Evolutionary conservation across 2,329 filamentous ascomycete species (phyloP), one percentile per base, ranked within the genome.

Genomic region (Plectosphaerella cucumerina): DNA sequence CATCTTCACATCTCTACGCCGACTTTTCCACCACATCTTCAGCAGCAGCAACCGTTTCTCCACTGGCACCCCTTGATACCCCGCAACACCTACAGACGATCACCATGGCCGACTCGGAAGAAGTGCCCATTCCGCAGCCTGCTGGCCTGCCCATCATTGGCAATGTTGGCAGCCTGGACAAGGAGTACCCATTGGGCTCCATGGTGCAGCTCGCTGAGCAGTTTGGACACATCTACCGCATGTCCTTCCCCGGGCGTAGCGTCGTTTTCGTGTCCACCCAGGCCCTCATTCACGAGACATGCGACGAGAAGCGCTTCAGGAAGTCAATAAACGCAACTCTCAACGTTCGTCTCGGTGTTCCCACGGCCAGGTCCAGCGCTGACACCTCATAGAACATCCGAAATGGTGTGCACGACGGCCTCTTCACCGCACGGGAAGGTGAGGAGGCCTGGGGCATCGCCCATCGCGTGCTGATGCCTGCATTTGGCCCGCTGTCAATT

Each of bases 401-500:
- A 55, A 76, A 82, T 52, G 82, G 78, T 21, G 71, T 82, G 1
- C 72, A 80, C 21, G 55, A 60, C 49, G 58, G 59, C 15, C 54
- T 60, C 20, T 60, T 60, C 39, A 60, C 59, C 15, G 59, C 58
- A 14, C 42, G 37, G 18, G 35, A 35, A 15, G 55, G 50, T 12
- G 53, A 60, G 34, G 48, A 49, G n/a, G 55, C 53, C 46, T 60
- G 57, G 56, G 49, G 74, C 22, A 76, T 86, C 56, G 86, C 87
- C 23, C 81, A 89, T 60, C 71, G 83, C 20, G 69, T 85, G 15
- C 69, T 90, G 49, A 77, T 86, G 59, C 85, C 86, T 0, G 85
- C 84, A 3, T 89, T 90, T 62, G 86, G 86, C 0, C 86, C 86
- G 0, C 65, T 89, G 20, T 75, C 80, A 2, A 89, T 90, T 58